Conservation (phyloP, 2,329 filamentous ascomycete genomes). For the Aspergillus sp. region DNA sequence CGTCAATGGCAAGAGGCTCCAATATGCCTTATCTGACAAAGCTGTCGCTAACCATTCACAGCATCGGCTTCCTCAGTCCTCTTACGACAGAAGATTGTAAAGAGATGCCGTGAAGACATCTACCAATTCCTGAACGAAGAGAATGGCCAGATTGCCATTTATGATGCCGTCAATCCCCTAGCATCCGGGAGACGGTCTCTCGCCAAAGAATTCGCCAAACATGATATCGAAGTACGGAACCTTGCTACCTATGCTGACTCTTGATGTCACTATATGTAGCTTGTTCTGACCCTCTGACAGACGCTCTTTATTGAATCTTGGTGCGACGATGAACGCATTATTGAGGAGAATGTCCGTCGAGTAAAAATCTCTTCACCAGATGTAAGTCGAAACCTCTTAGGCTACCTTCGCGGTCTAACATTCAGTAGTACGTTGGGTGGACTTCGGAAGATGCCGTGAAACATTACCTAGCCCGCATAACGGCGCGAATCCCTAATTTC, state of each 20-base stretch:
- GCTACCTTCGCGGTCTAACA: constrained; percentile 9
- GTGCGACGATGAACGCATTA: constrained; percentile 88
- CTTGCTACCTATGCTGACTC: not conserved
- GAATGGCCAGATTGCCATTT: constrained; percentile 97
- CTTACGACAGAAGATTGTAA: constrained; percentile 91
- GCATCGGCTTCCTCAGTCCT: constrained; percentile 87
- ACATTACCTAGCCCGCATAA: constrained; percentile 85
- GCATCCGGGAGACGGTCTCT: constrained; percentile 76
- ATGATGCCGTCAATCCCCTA: constrained; percentile 94
- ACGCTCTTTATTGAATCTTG: constrained; percentile 96
- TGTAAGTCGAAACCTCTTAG: constrained; percentile 51
- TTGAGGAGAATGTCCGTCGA: constrained; percentile 92
- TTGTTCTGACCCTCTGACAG: constrained; percentile 41
- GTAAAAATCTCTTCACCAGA: constrained; percentile 98
- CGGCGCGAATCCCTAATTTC: constrained; percentile 89
- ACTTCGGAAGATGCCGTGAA: constrained; percentile 86
- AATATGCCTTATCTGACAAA: not conserved
- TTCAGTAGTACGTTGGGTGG: constrained; percentile 76
- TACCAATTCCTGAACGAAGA: constrained; percentile 95
- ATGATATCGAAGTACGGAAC: constrained; percentile 74
- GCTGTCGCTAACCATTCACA: constrained; percentile 23
- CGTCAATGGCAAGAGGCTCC: constrained; percentile 62
- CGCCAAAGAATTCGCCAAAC: constrained; percentile 95
- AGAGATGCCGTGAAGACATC: constrained; percentile 95
- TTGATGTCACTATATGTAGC: not conserved